A percentile compares a stretch with the other conserved stretches of the same genome.
These are phyloP conservation scores for Yamadazyma buinensis DNA, from an alignment of 1,139 yeast species.

Conservation along the genomic window DNA sequence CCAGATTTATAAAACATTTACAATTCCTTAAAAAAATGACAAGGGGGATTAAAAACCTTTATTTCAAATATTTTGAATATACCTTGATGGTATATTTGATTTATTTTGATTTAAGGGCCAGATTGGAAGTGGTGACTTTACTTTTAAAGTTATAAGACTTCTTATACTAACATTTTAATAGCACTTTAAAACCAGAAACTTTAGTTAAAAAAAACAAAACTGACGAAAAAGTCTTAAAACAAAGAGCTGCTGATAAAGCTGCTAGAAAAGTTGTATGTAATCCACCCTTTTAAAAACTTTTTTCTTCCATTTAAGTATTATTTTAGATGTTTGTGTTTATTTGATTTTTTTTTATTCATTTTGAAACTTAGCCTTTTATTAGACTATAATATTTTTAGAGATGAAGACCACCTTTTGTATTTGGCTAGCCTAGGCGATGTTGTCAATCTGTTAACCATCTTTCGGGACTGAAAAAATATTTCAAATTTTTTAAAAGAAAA, in stretches of 20 bases:
- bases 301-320: too few relatives aligned
- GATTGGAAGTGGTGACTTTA: not conserved
- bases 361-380: too few relatives aligned
- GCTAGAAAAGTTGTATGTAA: slow-evolving; percentile 88
- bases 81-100: not conserved
- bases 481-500: too few relatives aligned
- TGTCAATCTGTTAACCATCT: slow-evolving; percentile 98
- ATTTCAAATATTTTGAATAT: too few relatives aligned
- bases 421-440: slow-evolving; percentile 87
- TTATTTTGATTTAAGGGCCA: not conserved
- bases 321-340: too few relatives aligned
- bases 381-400: slow-evolving; percentile 35
- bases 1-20: slow-evolving; percentile 20
- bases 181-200: slow-evolving; percentile 80
- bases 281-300: too few relatives aligned
- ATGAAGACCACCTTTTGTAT: slow-evolving; percentile 57
- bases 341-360: too few relatives aligned
- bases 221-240: slow-evolving; percentile 80
- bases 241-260: slow-evolving; percentile 83
- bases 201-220: slow-evolving; percentile 93
- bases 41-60: too few relatives aligned
- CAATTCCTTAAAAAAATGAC: slow-evolving; percentile 7
- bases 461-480: slow-evolving; percentile 85
- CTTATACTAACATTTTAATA: slow-evolving; percentile 11
- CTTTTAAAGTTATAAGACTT: too few relatives aligned